phyloP scores from a whole-genome alignment of 371 early-diverging fungal species.

The Circinella umbellata region DNA sequence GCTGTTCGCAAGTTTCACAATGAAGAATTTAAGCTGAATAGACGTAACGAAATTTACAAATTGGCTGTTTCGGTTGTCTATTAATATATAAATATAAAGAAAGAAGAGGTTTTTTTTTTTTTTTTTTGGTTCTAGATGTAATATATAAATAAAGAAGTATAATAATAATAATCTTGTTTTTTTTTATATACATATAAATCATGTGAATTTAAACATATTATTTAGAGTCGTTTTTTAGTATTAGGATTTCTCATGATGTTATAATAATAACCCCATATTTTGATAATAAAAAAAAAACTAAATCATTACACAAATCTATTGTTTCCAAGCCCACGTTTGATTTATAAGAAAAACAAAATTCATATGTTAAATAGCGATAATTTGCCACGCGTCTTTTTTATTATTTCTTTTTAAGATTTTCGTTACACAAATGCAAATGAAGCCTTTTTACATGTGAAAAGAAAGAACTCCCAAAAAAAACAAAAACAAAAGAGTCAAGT shows the following conservation, averaged over 20 bases:
- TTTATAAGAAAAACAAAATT: neutral
- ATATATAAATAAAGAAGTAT: neutral
- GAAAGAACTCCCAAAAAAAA: conserved; percentile 1
- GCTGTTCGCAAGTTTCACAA: conserved; percentile 55
- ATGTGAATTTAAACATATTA: no score
- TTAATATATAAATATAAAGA: conserved; percentile 16
- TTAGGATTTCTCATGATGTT: no score
- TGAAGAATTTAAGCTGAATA: conserved; percentile 27
- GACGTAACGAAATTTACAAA: conserved; percentile 22
- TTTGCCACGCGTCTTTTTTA: conserved; percentile 18
- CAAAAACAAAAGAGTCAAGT: neutral
- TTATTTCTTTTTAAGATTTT: neutral
- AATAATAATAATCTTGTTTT: no score
- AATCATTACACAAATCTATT: no score
- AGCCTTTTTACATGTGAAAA: conserved; percentile 7
- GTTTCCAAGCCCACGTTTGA: no score
- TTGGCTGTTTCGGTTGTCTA: conserved; percentile 42
- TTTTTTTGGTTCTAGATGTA: neutral
- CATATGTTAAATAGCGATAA: neutral
- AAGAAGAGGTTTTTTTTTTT: neutral
- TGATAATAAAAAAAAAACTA: no score
- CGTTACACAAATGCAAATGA: conserved; percentile 10
- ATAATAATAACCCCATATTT: no score
- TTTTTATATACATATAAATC: no score
- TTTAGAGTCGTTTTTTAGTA: no score